Evolutionary conservation across 192 early-diverging fungal species (phyloP).

Genomic region (Globomyces pollinis-pini): DNA sequence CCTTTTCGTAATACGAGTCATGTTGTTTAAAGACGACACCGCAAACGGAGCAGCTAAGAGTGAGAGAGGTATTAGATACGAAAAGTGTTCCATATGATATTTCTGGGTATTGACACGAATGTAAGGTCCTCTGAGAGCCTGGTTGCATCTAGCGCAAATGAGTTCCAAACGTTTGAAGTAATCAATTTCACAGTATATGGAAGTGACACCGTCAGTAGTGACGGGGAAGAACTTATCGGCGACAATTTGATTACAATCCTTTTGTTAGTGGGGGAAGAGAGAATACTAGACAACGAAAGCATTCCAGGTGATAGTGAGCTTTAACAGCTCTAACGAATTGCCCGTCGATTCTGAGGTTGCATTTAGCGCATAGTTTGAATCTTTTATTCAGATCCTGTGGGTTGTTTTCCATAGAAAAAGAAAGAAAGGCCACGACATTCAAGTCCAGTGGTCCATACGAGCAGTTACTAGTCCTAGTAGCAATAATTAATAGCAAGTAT

Average conservation of each 20-base stretch:
- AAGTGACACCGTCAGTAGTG: conserved; percentile 43
- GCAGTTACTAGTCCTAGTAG: no score
- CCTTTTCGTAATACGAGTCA: conserved; percentile 94
- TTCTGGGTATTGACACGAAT: conserved; percentile 84
- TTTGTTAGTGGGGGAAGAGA: background rate
- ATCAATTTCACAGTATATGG: conserved; percentile 78
- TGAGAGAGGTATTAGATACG: conserved; percentile 14
- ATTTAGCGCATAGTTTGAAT: conserved; percentile 55
- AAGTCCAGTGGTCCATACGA: no score
- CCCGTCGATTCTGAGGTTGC: conserved; percentile 64
- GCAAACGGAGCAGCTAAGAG: conserved; percentile 75
- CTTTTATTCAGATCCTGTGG: no score
- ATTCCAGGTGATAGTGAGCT: conserved; percentile 84
- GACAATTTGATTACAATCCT: conserved; percentile 73
- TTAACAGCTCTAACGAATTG: conserved; percentile 87
- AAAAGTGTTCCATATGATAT: conserved; percentile 97
- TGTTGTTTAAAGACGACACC: conserved; percentile 86
- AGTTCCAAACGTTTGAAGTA: conserved; percentile 79
- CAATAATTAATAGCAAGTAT: no score
- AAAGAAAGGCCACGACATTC: no score
- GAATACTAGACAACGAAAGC: conserved; percentile 86
- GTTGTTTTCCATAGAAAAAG: no score
- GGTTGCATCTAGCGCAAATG: conserved; percentile 78
- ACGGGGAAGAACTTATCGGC: conserved; percentile 83
- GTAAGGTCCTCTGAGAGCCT: conserved; percentile 80